Base-by-base conservation (phyloP, 2,329 filamentous ascomycete species). In the Zasmidium angulare region DNA sequence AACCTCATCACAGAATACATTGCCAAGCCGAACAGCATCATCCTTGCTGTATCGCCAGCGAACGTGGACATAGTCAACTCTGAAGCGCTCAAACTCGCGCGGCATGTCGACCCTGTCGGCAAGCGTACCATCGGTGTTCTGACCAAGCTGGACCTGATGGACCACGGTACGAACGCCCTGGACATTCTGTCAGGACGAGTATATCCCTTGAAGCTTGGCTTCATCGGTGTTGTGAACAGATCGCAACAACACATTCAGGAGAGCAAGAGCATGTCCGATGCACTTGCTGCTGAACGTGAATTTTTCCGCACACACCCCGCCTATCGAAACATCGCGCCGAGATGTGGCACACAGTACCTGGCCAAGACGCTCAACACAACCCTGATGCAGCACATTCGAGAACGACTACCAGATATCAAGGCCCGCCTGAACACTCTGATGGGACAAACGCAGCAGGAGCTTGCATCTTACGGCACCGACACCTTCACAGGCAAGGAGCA, bases 51-150 rank as follows among this genome's bases (percentile, higher is more conserved):
- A 22, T 98, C 95, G 12, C 93, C 95, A 19, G 95, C 95, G 55
- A 99, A 99, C 71, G 93, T 98, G 71, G 95, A 99, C 74, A 88
- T 99, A 69, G 95, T 98, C 74, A 99, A 99, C 77, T 99, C 95
- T 7, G 95, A 99, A 76, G 93, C 95, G 7, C 80, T 99, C 69
- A 99, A 99, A 78, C 88, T 99, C 62, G 95, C 95, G 61, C 89
- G 95, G 55, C 91, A 99, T 86, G 95, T 99, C 56, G 95, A 99
- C 76, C 89, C 95, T 1, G 88, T 96, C 76, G 95, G 95, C 64
- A 87, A 91, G 76, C 86, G 95, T 74, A 99, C 95, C 20, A 98
- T 99, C 72, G 95, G 95, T 71, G 93, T 99, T 58, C 83, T 99
- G 61, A 98, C 95, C 61, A 99, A 99, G 79, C 82, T 99, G 65